These are phyloP conservation scores for Sporothrix protearum DNA, from an alignment of 2,329 filamentous ascomycete species.

Conservation along the genomic window DNA sequence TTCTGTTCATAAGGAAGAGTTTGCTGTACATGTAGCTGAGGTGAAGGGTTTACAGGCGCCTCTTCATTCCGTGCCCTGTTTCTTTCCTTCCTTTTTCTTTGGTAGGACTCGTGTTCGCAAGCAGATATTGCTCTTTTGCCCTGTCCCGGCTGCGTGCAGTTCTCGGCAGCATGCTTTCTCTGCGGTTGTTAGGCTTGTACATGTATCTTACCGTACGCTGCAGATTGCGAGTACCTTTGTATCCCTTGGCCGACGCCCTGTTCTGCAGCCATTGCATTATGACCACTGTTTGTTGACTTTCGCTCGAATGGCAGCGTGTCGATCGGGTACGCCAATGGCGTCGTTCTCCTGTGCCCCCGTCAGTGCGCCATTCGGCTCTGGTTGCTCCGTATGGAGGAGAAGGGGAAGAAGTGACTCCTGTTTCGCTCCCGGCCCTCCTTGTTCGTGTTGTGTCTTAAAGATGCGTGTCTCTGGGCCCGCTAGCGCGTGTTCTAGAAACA, in stretches of 20 bases:
- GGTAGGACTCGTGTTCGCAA: neutral
- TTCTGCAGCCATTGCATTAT: neutral
- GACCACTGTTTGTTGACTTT: neutral
- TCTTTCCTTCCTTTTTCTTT: neutral
- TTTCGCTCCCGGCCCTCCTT: constrained; percentile 4
- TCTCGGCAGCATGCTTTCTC: neutral
- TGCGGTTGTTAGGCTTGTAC: neutral
- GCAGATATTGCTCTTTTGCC: neutral
- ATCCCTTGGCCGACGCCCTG: neutral
- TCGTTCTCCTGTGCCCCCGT: neutral
- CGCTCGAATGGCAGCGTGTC: neutral
- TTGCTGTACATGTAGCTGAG: neutral
- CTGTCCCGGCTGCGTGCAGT: neutral
- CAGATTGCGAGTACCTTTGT: neutral
- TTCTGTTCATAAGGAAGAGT: neutral
- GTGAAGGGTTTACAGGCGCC: neutral
- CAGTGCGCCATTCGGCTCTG: constrained; percentile 4
- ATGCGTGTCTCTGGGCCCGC: neutral
- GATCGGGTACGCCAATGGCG: neutral
- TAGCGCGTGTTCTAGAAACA: constrained; percentile 18
- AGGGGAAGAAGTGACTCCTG: neutral
- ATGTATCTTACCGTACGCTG: neutral
- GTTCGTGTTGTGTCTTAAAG: neutral
- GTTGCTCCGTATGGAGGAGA: neutral
- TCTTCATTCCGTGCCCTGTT: neutral